Base-by-base conservation (phyloP, 768 basidiomycete genomes). In the Jaapia argillacea region DNA sequence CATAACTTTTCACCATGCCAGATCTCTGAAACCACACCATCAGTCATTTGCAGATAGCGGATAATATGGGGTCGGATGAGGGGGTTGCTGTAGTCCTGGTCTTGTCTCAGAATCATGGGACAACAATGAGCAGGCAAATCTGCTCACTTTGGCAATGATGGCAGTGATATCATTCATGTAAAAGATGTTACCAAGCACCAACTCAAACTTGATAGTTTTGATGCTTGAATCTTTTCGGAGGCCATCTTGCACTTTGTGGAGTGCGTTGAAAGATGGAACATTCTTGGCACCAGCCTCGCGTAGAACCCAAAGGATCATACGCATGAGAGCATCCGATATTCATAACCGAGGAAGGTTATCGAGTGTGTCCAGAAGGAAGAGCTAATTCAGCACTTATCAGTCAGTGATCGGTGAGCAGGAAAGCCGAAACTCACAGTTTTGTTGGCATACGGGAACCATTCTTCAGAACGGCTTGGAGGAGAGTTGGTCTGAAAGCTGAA, bases 311-410 rank as follows among this genome's bases (percentile, higher is more conserved):
- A 57, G 31, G 28, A 57, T 23, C 1, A 48, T 33, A 5, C 37
- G 23, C 48, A 57, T 48, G 24, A 46, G 18, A 1, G 48, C 24
- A 12, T 45, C 26, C 2, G 54, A 57, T 4, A 57, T 23, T 2
- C 50, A 50, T 5, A 48, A 42, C 2, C 56, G 50, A 3, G 54
- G 52, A 14, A 57, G 44, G 44, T 54, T 57, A 28, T 53, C 50
- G 10, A 49, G 18, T 13, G 45, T 48, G 42, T 58, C 53, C 5
- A 55, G 46, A 14, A 57, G 41, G 31, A 57, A 45, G 45, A 52
- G 47, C 56, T 52, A 21, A 22, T 33, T 7, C 12, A 13, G 37
- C 7, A 12, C 12, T 38, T 7, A 38, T 12, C 22, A 13, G 21
- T 13, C 7, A 10, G 10, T 38, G 12, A 38, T 38, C 10, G 16